phyloP scores from a whole-genome alignment of 306 rosid genomes.

The Malus sylvestris region DNA sequence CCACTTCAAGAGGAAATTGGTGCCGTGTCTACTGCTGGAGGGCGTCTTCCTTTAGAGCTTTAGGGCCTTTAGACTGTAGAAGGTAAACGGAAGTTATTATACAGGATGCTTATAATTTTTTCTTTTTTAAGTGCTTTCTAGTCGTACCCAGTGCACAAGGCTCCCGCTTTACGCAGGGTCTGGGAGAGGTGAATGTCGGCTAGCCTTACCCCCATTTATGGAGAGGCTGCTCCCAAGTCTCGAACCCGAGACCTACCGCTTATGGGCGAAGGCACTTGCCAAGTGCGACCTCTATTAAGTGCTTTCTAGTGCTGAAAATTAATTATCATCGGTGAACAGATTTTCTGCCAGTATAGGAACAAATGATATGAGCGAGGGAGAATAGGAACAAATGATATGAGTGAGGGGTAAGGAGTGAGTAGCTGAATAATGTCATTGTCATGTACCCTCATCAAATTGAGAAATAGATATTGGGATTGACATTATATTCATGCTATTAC shows the following conservation, averaged over 20 bases:
- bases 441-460: background rate
- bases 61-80: constrained; percentile 39
- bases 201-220: too few species aligned
- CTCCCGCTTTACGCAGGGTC: too few species aligned
- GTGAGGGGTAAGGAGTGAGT: background rate
- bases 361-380: background rate
- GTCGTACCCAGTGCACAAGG: too few species aligned
- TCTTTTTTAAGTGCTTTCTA: background rate
- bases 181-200: too few species aligned
- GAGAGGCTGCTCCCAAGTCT: too few species aligned
- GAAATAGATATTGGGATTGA: background rate
- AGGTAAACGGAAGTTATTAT: constrained; percentile 1
- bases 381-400: background rate
- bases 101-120: background rate
- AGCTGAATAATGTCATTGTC: background rate
- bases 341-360: background rate
- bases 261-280: too few species aligned
- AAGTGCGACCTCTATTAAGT: too few species aligned
- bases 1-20: constrained; percentile 12
- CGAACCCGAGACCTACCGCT: too few species aligned
- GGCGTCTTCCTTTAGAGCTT: constrained; percentile 26
- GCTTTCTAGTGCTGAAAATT: background rate
- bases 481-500: background rate
- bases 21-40: constrained; percentile 4
- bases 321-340: background rate